These are phyloP conservation scores for Dianthus caryophyllus DNA, from an alignment of 148 eudicot genomes.

Conservation along the genomic window DNA sequence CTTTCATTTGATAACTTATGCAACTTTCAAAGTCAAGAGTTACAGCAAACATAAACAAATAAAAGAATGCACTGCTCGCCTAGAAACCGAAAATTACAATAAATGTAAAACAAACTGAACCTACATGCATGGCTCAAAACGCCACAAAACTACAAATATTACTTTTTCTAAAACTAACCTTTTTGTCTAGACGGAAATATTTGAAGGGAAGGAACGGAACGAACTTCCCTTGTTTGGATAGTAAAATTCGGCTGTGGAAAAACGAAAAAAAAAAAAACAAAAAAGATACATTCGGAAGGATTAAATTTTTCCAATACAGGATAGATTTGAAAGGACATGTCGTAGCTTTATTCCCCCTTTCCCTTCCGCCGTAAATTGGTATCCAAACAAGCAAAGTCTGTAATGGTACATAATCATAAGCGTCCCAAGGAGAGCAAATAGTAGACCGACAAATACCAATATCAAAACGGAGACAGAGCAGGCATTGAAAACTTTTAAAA, in stretches of 20 bases:
- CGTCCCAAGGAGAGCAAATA: slow-evolving; percentile 41
- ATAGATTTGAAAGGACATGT: too few relatives aligned
- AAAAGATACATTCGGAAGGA: too few relatives aligned
- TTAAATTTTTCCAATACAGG: too few relatives aligned
- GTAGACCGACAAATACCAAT: slow-evolving; percentile 25
- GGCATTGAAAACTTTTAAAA: slow-evolving; percentile 39
- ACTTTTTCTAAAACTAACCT: slow-evolving; percentile 25
- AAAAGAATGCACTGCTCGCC: slow-evolving; percentile 68
- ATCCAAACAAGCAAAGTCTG: slow-evolving; percentile 27
- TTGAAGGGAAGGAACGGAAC: too few relatives aligned
- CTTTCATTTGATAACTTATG: not conserved
- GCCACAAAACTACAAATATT: slow-evolving; percentile 21
- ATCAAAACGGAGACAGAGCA: slow-evolving; percentile 43
- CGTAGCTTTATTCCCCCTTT: too few relatives aligned
- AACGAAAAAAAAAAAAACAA: too few relatives aligned
- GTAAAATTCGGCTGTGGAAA: too few relatives aligned
- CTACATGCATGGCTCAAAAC: slow-evolving; percentile 20
- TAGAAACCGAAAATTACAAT: slow-evolving; percentile 34
- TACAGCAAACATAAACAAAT: slow-evolving; percentile 34
- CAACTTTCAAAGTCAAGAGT: not conserved
- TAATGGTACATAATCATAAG: slow-evolving; percentile 32
- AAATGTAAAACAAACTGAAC: slow-evolving; percentile 29
- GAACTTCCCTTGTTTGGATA: too few relatives aligned
- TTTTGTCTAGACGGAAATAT: too few relatives aligned
- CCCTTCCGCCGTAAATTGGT: too few relatives aligned